These are phyloP conservation scores for Kwoniella mangroviensis DNA, from an alignment of 768 basidiomycete genomes.

Conservation along the genomic window DNA sequence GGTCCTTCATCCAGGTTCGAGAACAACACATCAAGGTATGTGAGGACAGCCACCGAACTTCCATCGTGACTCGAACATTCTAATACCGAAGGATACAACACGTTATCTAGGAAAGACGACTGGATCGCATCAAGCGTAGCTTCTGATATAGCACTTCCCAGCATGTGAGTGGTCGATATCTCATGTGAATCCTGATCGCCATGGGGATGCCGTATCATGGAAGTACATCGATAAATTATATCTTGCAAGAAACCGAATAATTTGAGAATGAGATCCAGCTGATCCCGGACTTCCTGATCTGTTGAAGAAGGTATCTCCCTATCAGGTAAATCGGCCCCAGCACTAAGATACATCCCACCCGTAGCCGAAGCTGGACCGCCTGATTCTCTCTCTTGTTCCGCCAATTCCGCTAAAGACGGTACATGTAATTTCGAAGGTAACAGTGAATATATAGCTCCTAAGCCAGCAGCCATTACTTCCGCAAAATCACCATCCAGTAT, in stretches of 20 bases:
- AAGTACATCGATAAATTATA: constrained; percentile 66
- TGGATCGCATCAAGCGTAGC: constrained; percentile 82
- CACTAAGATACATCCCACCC: constrained; percentile 64
- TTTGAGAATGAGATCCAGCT: constrained; percentile 86
- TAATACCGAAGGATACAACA: constrained; percentile 87
- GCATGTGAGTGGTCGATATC: constrained; percentile 60
- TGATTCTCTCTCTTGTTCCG: constrained; percentile 28
- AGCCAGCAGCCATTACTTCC: constrained; percentile 91
- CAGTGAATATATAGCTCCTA: constrained; percentile 89
- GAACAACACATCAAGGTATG: constrained; percentile 78
- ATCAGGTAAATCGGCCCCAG: constrained; percentile 56
- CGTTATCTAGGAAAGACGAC: constrained; percentile 85
- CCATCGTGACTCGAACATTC: constrained; percentile 92
- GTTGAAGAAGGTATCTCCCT: constrained; percentile 70
- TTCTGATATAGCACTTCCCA: constrained; percentile 80
- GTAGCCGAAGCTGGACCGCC: constrained; percentile 78
- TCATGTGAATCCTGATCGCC: constrained; percentile 10
- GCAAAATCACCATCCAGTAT: constrained; percentile 97
- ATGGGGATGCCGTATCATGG: constrained; percentile 4
- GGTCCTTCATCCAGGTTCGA: constrained; percentile 46
- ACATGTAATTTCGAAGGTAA: constrained; percentile 86
- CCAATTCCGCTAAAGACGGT: constrained; percentile 57
- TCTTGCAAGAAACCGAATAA: constrained; percentile 90
- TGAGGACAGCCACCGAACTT: constrained; percentile 94
- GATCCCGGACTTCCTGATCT: constrained; percentile 73